Percentiles rank a stretch among this genome's conserved stretches.
Evolutionary conservation across 1,139 yeast genomes (phyloP).

Genomic region (Yamadazyma atlantica): DNA sequence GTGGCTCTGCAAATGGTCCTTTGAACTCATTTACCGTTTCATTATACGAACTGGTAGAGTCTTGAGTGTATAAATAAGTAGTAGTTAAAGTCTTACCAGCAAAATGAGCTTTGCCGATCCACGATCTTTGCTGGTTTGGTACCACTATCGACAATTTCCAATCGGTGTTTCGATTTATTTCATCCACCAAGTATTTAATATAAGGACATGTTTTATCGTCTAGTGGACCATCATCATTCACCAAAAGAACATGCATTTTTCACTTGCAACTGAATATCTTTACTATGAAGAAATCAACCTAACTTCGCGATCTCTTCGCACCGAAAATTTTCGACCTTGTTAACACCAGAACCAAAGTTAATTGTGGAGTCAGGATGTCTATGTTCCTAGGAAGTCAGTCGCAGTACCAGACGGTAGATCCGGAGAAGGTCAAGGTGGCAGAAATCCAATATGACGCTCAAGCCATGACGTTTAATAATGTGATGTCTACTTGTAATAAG

Average conservation of each 20-base stretch:
- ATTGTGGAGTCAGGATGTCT: conserved; percentile 48
- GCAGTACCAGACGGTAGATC: conserved; percentile 55
- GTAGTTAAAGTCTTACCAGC: conserved; percentile 79
- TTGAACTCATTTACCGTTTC: conserved; percentile 45
- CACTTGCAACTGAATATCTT: not conserved
- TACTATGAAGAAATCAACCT: too few relatives aligned
- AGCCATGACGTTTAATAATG: conserved; percentile 61
- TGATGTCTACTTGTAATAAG: conserved; percentile 55
- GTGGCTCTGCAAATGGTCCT: conserved; percentile 64
- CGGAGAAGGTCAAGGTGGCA: conserved; percentile 68
- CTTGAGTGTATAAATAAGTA: conserved; percentile 58
- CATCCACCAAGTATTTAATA: conserved; percentile 75
- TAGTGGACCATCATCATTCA: conserved; percentile 97
- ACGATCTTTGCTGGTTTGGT: conserved; percentile 79
- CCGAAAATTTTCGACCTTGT: conserved; percentile 5
- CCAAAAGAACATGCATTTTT: conserved; percentile 51
- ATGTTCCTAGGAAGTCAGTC: conserved; percentile 51
- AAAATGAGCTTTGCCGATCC: conserved; percentile 97
- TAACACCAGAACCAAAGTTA: too few relatives aligned
- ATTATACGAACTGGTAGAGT: conserved; percentile 28
- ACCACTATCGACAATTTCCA: conserved; percentile 87
- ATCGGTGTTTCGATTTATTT: conserved; percentile 60
- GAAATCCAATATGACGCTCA: conserved; percentile 75
- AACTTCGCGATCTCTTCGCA: not conserved
- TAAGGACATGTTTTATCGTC: conserved; percentile 82